phyloP scores from a whole-genome alignment of 306 rosid species.

The Trifolium pratense region DNA sequence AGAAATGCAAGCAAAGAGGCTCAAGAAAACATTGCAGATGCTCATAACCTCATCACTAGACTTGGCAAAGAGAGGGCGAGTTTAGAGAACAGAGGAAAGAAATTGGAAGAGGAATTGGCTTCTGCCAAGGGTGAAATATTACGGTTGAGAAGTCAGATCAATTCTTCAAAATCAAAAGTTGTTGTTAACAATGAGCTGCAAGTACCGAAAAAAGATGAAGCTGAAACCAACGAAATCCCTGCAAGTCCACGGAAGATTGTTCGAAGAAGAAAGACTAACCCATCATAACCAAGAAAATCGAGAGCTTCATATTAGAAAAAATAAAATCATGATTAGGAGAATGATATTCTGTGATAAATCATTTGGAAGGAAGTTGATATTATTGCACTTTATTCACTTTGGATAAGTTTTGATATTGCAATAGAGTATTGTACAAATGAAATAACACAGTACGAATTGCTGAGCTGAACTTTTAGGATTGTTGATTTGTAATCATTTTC shows the following conservation, averaged over 20 bases:
- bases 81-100: slow-evolving; percentile 70
- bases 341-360: slow-evolving; percentile 28
- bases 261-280: slow-evolving; percentile 51
- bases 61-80: slow-evolving; percentile 72
- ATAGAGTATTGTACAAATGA: slow-evolving; percentile 38
- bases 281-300: slow-evolving; percentile 38
- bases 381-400: slow-evolving; percentile 31
- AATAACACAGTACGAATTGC: slow-evolving; percentile 19
- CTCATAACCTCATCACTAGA: slow-evolving; percentile 70
- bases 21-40: slow-evolving; percentile 78
- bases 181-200: slow-evolving; percentile 46
- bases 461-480: slow-evolving; percentile 9
- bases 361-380: slow-evolving; percentile 28
- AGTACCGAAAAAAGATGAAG: slow-evolving; percentile 36
- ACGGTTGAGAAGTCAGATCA: slow-evolving; percentile 45
- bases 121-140: slow-evolving; percentile 81
- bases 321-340: neutral
- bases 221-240: slow-evolving; percentile 36
- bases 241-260: slow-evolving; percentile 38
- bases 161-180: slow-evolving; percentile 43
- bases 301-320: slow-evolving; percentile 9
- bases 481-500: slow-evolving; percentile 23
- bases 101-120: slow-evolving; percentile 71
- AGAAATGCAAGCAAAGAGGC: slow-evolving; percentile 64
- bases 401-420: slow-evolving; percentile 30